These are phyloP conservation scores for Pseudonitzschia delicatissima DNA, from an alignment of 108 stramenopile genomes.

Conservation along the genomic window DNA sequence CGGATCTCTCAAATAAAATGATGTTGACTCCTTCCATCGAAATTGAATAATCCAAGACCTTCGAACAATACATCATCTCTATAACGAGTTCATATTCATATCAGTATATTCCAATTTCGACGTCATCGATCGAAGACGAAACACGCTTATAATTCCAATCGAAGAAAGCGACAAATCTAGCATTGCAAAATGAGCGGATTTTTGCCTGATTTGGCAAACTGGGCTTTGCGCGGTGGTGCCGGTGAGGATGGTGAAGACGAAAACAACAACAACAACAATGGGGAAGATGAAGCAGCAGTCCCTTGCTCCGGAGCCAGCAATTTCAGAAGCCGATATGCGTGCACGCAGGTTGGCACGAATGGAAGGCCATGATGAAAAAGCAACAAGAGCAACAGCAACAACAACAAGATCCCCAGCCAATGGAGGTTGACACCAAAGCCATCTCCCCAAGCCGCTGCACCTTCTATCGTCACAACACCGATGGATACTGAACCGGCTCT, in stretches of 20 bases:
- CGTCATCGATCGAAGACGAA: not conserved
- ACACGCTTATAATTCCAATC: not conserved
- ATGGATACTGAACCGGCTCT: conserved; percentile 8
- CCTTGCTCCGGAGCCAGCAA: conserved; percentile 20
- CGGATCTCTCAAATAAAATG: too few species aligned
- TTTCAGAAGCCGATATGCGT: conserved; percentile 75
- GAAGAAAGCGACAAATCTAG: not conserved
- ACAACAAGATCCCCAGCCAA: conserved; percentile 27
- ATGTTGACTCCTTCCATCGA: too few species aligned
- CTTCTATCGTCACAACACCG: conserved; percentile 10
- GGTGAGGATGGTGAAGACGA: conserved; percentile 26
- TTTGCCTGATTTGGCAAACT: conserved; percentile 70
- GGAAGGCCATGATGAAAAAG: conserved; percentile 30
- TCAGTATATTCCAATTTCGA: not conserved
- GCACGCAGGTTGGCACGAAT: conserved; percentile 76
- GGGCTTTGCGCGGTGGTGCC: conserved; percentile 74
- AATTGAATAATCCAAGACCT: too few species aligned
- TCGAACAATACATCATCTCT: not conserved
- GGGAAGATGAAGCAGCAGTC: conserved; percentile 7
- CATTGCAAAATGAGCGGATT: conserved; percentile 51
- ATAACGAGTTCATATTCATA: not conserved
- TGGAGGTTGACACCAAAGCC: conserved; percentile 29
- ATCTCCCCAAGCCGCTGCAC: not conserved
- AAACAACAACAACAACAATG: conserved; percentile 14
- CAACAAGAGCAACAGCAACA: conserved; percentile 1